Evolutionary conservation across 2,329 filamentous ascomycete species (phyloP).

Genomic region (Rasamsonia emersonii): DNA sequence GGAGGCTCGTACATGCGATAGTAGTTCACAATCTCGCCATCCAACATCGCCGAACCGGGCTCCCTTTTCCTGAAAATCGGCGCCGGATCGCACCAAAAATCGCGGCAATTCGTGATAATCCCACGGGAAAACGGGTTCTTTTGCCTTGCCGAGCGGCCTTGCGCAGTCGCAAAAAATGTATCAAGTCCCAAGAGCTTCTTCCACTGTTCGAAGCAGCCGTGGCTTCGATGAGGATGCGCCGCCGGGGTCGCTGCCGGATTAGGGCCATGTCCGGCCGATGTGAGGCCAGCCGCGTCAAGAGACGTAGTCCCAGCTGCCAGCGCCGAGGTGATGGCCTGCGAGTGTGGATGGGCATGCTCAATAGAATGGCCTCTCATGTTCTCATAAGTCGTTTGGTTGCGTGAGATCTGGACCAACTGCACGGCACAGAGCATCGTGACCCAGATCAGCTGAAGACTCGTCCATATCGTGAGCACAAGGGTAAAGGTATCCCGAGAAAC

Average conservation of each 20-base stretch:
- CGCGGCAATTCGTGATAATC: slow-evolving; percentile 78
- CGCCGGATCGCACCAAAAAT: slow-evolving; percentile 91
- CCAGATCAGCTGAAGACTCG: slow-evolving; percentile 79
- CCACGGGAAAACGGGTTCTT: slow-evolving; percentile 81
- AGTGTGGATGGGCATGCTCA: slow-evolving; percentile 42
- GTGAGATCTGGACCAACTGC: slow-evolving; percentile 83
- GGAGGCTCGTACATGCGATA: slow-evolving; percentile 83
- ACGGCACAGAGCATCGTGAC: slow-evolving; percentile 95
- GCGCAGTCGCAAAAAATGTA: slow-evolving; percentile 84
- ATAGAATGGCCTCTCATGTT: slow-evolving; percentile 79
- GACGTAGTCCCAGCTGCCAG: slow-evolving; percentile 63
- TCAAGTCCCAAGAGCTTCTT: slow-evolving; percentile 80
- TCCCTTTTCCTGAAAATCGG: slow-evolving; percentile 69
- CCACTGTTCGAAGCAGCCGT: slow-evolving; percentile 69
- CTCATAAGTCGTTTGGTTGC: slow-evolving; percentile 92
- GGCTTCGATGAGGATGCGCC: slow-evolving; percentile 42
- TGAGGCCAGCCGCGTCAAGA: slow-evolving; percentile 61
- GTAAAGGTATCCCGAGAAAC: slow-evolving; percentile 79
- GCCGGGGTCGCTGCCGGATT: slow-evolving; percentile 45
- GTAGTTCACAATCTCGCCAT: slow-evolving; percentile 76
- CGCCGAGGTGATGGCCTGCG: slow-evolving; percentile 53
- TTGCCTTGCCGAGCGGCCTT: slow-evolving; percentile 49
- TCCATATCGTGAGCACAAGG: slow-evolving; percentile 71
- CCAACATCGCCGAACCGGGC: slow-evolving; percentile 66
- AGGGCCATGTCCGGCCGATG: slow-evolving; percentile 56